phyloP scores from a whole-genome alignment of 1,139 yeast species.

The Candida frijolesensis region DNA sequence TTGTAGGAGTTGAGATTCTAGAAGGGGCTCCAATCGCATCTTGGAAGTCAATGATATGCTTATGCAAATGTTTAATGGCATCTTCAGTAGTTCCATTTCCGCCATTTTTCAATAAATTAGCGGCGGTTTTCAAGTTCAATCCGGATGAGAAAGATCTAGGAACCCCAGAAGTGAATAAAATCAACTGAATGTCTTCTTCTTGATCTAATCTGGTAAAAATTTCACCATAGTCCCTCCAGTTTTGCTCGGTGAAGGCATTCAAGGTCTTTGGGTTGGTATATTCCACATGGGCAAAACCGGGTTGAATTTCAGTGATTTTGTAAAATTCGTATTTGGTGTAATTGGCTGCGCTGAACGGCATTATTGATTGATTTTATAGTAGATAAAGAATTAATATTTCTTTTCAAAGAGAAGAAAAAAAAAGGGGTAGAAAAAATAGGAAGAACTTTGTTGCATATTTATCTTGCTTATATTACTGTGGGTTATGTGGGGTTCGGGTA shows the following conservation, averaged over 20 bases:
- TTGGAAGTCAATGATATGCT: slow-evolving; percentile 61
- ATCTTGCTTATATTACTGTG: background rate
- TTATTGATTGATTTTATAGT: slow-evolving; percentile 5
- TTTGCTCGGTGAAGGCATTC: slow-evolving; percentile 59
- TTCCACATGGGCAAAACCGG: slow-evolving; percentile 60
- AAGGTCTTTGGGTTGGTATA: slow-evolving; percentile 63
- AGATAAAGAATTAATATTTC: background rate
- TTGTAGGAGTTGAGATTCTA: slow-evolving; percentile 50
- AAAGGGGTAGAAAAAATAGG: background rate
- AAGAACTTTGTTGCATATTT: background rate
- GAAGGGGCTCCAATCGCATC: slow-evolving; percentile 51
- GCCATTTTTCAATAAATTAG: slow-evolving; percentile 14
- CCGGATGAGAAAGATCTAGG: slow-evolving; percentile 70
- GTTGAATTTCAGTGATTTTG: slow-evolving; percentile 41
- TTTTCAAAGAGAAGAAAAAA: background rate
- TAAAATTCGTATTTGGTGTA: slow-evolving; percentile 35
- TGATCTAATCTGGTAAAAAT: slow-evolving; percentile 51
- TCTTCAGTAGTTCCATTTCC: slow-evolving; percentile 13
- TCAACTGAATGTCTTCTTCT: slow-evolving; percentile 50
- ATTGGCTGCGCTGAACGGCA: slow-evolving; percentile 29
- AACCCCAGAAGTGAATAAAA: slow-evolving; percentile 56
- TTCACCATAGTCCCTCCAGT: slow-evolving; percentile 58
- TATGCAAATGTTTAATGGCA: slow-evolving; percentile 29
- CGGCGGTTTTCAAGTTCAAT: slow-evolving; percentile 54
- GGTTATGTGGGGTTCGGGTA: slow-evolving; percentile 2